phyloP scores from a whole-genome alignment of 306 rosid species.

The Herpetospermum pedunculosum region DNA sequence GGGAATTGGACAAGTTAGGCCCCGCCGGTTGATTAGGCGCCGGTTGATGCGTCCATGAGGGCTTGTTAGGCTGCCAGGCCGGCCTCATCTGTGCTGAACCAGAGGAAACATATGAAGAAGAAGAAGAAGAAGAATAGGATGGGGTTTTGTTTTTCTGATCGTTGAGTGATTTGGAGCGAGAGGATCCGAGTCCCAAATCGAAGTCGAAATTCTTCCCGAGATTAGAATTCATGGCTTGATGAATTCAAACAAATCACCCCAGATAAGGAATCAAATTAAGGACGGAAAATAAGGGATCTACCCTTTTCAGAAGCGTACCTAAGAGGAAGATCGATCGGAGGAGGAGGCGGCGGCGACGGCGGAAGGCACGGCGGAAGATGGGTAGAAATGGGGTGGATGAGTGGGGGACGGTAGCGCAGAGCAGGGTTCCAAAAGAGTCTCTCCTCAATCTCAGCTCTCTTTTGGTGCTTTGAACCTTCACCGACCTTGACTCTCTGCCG shows the following conservation, averaged over 20 bases:
- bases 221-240: conserved; percentile 33
- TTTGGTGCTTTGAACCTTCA: neutral
- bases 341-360: neutral
- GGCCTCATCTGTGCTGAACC: conserved; percentile 35
- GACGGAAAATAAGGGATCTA: neutral
- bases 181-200: conserved; percentile 81
- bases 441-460: neutral
- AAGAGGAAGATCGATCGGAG: neutral
- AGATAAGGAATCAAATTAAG: neutral
- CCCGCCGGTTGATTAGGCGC: conserved; percentile 24
- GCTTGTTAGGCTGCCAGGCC: conserved; percentile 54
- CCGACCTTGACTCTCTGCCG: conserved; percentile 7
- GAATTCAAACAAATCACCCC: conserved; percentile 14
- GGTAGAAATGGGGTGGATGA: neutral
- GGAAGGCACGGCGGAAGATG: neutral
- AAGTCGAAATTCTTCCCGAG: conserved; percentile 56
- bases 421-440: conserved; percentile 2
- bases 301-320: conserved; percentile 10
- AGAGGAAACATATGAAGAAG: conserved; percentile 16
- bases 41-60: conserved; percentile 89
- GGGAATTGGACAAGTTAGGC: conserved; percentile 29
- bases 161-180: conserved; percentile 63
- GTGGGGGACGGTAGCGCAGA: neutral
- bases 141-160: conserved; percentile 60
- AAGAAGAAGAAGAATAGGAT: conserved; percentile 25